Evolutionary conservation across 1,284 basidiomycete species (phyloP), one percentile per base, ranked within the genome.

Genomic region (Ceratobasidium papillatum): DNA sequence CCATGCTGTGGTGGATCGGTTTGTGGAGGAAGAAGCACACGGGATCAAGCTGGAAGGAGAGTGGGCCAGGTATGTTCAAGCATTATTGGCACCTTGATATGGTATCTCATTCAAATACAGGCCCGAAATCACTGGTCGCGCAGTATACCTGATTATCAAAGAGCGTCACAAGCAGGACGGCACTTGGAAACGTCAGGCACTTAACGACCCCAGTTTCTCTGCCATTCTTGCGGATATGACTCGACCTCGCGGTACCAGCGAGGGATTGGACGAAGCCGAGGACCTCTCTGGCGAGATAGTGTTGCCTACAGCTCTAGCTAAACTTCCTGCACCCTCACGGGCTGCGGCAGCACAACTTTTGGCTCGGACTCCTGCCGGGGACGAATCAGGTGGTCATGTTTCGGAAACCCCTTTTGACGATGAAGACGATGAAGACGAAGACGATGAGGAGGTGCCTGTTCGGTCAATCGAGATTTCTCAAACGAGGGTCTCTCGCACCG

Each of bases 31-130:
- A 30, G 66, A 58, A 38, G 66, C 34, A 25, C 66, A 69, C 36
- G 66, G 66, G 11, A 58, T 69, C 52, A 54, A 58, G 22, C 52
- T 69, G 36, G 66, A 69, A 34, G 66, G 66, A 14, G 66, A 69
- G 17, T 69, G 66, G 66, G 51, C 51, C 11, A 38, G 36, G 66
- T 45, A 19, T 43, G 66, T 58, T 32, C 14, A 19, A 54, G 12
- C 12, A 36, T 32, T 22, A 17, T 45, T 5, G 8, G 7, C 12
- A 32, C n/a, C 14, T 8, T 22, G 9, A 56, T 3, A 19, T 4
- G 11, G 17, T 45, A 27, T 27, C 22, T 58, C 22, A 69, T 22
- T 19, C 3, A 30, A 11, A 25, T 32, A n/a, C 38, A 69, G 66
- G 36, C 25, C 66, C 19, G 66, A 69, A 27, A 69, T 69, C n/a